These are phyloP conservation scores for Microsporum canis DNA, from an alignment of 2,329 filamentous ascomycete species.

Conservation along the genomic window DNA sequence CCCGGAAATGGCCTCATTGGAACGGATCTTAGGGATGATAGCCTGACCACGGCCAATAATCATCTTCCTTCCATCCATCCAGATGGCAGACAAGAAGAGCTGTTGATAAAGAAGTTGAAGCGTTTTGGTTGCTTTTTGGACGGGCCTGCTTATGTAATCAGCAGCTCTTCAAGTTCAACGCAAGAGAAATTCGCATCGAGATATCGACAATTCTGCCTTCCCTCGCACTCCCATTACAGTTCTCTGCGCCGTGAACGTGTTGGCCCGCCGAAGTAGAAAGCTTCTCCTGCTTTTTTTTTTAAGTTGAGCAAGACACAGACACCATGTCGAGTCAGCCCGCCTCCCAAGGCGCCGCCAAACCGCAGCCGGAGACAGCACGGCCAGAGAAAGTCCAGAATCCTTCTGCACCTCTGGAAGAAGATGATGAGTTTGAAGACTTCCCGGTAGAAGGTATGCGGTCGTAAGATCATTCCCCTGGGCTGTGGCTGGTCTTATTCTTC, in stretches of 20 bases:
- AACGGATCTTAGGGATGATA: too few relatives aligned
- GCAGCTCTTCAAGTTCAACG: neutral
- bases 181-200: neutral
- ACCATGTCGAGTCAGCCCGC: slow-evolving; percentile 1
- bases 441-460: slow-evolving; percentile 68
- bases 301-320: neutral
- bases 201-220: neutral
- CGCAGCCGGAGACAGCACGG: neutral
- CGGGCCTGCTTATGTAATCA: neutral
- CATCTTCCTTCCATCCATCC: too few relatives aligned
- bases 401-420: slow-evolving; percentile 71
- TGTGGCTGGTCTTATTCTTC: neutral
- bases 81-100: too few relatives aligned
- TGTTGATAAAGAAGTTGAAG: too few relatives aligned
- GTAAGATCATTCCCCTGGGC: neutral
- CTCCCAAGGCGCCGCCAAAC: neutral
- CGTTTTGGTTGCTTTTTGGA: too few relatives aligned
- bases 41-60: too few relatives aligned
- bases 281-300: neutral
- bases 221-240: neutral
- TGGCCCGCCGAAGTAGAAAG: neutral
- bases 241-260: neutral
- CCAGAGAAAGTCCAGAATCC: slow-evolving; percentile 41
- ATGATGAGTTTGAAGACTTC: slow-evolving; percentile 99
- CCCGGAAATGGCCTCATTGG: too few relatives aligned